Conservation (phyloP, 495 filamentous ascomycete species). For the Aspergillus homomorphus region DNA sequence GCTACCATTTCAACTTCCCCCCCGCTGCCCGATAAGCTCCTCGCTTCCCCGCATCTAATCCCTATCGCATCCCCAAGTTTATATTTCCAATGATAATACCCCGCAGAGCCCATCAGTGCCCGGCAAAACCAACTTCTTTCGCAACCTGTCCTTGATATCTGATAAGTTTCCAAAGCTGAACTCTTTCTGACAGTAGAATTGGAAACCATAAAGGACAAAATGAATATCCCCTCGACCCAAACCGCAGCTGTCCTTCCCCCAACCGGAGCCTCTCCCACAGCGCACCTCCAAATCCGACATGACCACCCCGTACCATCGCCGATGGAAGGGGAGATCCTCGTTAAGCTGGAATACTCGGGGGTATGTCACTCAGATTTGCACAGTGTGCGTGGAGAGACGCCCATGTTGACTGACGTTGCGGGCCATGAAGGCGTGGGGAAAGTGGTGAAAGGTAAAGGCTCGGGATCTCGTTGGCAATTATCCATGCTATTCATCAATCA, state of each 20-base stretch:
- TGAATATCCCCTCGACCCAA: constrained; percentile 32
- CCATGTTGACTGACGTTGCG: constrained; percentile 45
- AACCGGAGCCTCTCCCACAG: constrained; percentile 21
- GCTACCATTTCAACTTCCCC: too few species aligned
- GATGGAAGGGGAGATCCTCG: constrained; percentile 32
- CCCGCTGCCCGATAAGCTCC: not conserved
- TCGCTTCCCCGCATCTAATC: not conserved
- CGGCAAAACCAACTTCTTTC: not conserved
- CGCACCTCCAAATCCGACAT: constrained; percentile 28
- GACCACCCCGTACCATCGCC: constrained; percentile 35
- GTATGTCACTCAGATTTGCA: constrained; percentile 46
- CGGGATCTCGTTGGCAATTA: not conserved
- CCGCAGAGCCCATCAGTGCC: not conserved
- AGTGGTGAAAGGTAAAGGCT: constrained; percentile 32
- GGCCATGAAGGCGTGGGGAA: constrained; percentile 45
- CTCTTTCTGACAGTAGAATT: not conserved
- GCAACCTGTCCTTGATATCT: too few species aligned
- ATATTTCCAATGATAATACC: not conserved
- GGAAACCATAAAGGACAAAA: constrained; percentile 11
- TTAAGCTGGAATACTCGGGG: constrained; percentile 43
- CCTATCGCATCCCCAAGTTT: not conserved
- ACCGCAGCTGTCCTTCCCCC: constrained; percentile 36
- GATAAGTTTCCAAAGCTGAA: too few species aligned
- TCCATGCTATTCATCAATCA: not conserved
- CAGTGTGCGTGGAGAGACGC: constrained; percentile 44